Evolutionary conservation across 768 basidiomycete species (phyloP), one percentile per base, ranked within the genome.

Genomic region (Sarcodon aspratus): DNA sequence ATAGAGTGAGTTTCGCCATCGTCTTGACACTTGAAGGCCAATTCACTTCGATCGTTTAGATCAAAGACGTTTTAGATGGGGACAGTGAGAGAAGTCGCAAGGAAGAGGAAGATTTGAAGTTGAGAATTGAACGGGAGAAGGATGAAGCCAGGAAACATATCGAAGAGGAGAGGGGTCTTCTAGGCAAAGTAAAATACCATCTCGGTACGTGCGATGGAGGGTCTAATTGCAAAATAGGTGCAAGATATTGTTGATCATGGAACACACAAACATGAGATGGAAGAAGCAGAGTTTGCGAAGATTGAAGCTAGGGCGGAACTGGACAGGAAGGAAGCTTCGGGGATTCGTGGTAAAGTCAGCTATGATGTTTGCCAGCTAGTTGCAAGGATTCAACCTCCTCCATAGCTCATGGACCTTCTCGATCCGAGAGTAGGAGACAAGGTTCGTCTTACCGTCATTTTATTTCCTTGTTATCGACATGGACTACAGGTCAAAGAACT

Each of bases 31-130:
- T 12, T 7, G 13, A 21, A 33, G 43, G 38, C 13, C 9, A n/a
- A 40, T 46, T 13, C 17, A 18, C 21, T 17, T n/a, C 9, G n/a
- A 9, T 21, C 33, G 40, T 6, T n/a, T 27, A 52, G 52, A 49
- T 52, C 44, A 45, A 37, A 15, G 52, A 49, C 44, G 52, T 37
- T 15, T 33, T 52, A 3, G 52, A 52, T 9, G 52, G 52, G 17
- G 52, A 48, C 21, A 40, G 45, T 17, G 48, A 36, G 21, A 32
- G 32, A 15, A 8, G 37, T 6, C 45, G 44, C 15, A 48, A 48
- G 11, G 48, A 52, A 44, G 49, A 50, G 21, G 49, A 52, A 21
- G 48, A 44, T 12, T 48, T 49, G 8, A 37, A 36, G 38, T 11
- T 34, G 36, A 52, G 48, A 33, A 33, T 33, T 7, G 48, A 52